Conservation (phyloP, 2,329 filamentous ascomycete species). For the Lomentospora prolificans region DNA sequence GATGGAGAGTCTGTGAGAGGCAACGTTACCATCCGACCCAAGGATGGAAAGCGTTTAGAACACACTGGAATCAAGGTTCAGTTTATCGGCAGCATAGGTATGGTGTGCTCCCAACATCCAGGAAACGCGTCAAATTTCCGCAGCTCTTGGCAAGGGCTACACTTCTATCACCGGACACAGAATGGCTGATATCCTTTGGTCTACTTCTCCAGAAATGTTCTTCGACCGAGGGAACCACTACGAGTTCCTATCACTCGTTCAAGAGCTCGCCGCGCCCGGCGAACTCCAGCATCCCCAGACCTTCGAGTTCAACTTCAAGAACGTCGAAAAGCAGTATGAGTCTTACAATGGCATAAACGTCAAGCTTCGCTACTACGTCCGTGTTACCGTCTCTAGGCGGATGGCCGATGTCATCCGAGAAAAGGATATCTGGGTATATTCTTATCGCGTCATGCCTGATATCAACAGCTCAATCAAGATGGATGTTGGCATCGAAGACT, state of each 20-base stretch:
- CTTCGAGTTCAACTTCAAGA: constrained; percentile 99
- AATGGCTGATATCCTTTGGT: not conserved
- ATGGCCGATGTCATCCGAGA: constrained; percentile 98
- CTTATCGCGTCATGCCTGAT: constrained; percentile 94
- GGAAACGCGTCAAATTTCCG: not conserved
- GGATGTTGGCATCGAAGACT: constrained; percentile 99
- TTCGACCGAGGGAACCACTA: constrained; percentile 99
- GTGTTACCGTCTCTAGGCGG: constrained; percentile 88
- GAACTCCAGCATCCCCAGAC: constrained; percentile 98
- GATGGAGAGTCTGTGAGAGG: constrained; percentile 98
- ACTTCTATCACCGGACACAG: not conserved
- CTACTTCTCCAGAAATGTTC: constrained; percentile 86
- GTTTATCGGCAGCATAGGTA: constrained; percentile 97
- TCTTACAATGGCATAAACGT: constrained; percentile 99
- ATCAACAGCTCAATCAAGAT: constrained; percentile 99
- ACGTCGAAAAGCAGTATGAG: constrained; percentile 99
- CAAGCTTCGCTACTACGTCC: constrained; percentile 95
- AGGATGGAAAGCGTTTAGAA: constrained; percentile 95
- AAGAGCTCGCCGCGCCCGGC: constrained; percentile 91
- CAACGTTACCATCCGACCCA: constrained; percentile 86
- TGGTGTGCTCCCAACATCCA: constrained; percentile 14
- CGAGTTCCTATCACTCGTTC: constrained; percentile 94
- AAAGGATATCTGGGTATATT: constrained; percentile 99
- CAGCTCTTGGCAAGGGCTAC: constrained; percentile 4
- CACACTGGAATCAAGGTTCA: constrained; percentile 99